Percentiles rank a stretch among this genome's conserved stretches.
phyloP scores from a whole-genome alignment of 129 eudicot genomes.

The Pseudognaphalium luteoalbum region DNA sequence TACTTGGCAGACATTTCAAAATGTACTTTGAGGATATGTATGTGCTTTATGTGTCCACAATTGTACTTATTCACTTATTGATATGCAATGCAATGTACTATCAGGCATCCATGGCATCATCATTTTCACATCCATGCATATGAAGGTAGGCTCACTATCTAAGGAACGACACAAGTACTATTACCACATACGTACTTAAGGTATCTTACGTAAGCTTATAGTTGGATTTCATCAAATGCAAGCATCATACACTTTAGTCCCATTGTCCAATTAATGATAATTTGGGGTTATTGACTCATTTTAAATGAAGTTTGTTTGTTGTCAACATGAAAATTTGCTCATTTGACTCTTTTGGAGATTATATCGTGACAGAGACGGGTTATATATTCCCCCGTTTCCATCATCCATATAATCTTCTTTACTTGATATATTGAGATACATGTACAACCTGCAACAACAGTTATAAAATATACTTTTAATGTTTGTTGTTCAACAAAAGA shows the following conservation, averaged over 20 bases:
- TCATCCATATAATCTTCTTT: too few relatives aligned
- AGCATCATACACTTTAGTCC: neutral
- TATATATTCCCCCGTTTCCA: too few relatives aligned
- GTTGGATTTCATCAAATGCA: conserved; percentile 13
- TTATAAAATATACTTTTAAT: too few relatives aligned
- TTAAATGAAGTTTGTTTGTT: neutral
- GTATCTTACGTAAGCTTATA: conserved; percentile 16
- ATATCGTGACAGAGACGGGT: neutral
- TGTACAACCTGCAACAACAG: too few relatives aligned
- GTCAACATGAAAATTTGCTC: neutral
- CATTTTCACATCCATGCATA: conserved; percentile 32
- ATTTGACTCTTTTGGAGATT: neutral
- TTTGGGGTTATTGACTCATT: too few relatives aligned
- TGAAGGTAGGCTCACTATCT: conserved; percentile 9
- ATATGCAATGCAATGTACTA: conserved; percentile 14
- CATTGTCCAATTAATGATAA: too few relatives aligned
- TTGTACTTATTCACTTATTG: conserved; percentile 15
- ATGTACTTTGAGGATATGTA: conserved; percentile 20
- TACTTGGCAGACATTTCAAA: conserved; percentile 22
- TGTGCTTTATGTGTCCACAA: conserved; percentile 11
- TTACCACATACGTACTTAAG: neutral
- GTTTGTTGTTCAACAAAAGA: neutral
- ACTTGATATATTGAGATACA: too few relatives aligned
- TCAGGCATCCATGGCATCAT: conserved; percentile 1
- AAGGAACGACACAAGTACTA: neutral